Base-by-base conservation (phyloP, 2,329 filamentous ascomycete species). In the Paecilomyces variotii region DNA sequence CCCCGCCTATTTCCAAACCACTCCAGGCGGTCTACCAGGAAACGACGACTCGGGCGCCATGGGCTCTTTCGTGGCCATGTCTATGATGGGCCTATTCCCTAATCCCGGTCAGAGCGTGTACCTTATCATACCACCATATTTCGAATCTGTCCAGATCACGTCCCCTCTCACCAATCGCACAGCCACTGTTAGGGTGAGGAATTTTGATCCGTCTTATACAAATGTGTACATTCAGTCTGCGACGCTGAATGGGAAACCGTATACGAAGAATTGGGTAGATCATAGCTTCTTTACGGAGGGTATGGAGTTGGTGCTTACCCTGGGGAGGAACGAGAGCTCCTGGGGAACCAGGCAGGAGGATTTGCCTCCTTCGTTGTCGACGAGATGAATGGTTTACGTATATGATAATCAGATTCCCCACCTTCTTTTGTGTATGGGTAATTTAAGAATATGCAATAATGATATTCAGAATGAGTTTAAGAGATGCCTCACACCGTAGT, bases 1-100 rank as follows among this genome's bases (percentile, higher is more conserved):
- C 30, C 84, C 85, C 0, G 71, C 72, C 0, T 82, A 77, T 65
- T 88, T 87, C 72, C 76, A 79, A 61, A 77, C 81, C 1, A 80
- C 78, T 0, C 71, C 81, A 0, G 72, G 69, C 1, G 85, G 84
- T 0, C 79, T 87, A 2, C 84, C 85, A 0, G 85, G 85, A 0
- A 87, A 88, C 67, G 84, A 87, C 64, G 85, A 88, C 67, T 80
- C 77, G 55, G 85, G 85, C 7, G 83, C 85, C 0, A 87, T 87
- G 84, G 85, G 84, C 49, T 80, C 79, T 0, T 87, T 87, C 60
- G 74, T 82, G 0, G 82, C 83, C 0, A 80, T 87, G 1, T 73
- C 79, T 10, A 87, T 87, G 84, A 81, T 87, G 76, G 85, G 85
- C 0, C 71, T 87, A 11, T 88, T 85, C 69, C 85, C 85, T 0